Base-by-base conservation (phyloP, 2,329 filamentous ascomycete species). In the Raffaelea deltoideospora region DNA sequence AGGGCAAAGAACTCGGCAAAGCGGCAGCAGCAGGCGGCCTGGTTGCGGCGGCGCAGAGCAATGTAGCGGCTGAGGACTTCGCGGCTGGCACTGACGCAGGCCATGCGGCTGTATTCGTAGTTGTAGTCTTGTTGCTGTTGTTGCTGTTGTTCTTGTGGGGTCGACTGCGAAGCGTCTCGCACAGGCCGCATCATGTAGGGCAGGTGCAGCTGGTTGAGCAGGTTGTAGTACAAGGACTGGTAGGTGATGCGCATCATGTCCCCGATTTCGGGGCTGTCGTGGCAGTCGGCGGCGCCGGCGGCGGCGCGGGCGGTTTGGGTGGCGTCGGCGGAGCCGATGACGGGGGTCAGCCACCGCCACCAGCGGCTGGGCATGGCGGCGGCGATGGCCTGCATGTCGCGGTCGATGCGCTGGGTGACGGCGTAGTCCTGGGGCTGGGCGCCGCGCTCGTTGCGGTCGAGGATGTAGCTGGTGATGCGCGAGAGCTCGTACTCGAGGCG, bases 121-220 rank as follows among this genome's bases (percentile, higher is more conserved):
- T 45, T 37, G 21, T n/a, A 17, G n/a, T n/a, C n/a, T n/a, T n/a
- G n/a, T n/a, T n/a, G n/a, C n/a, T 19, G 51, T 48, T 7, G 51
- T 40, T 35, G 33, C 27, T 37, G 21, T 4, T 21, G 21, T n/a
- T 22, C 31, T 18, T n/a, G 15, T 3, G 13, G 5, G 26, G 27
- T 7, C 3, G 31, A 19, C n/a, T n/a, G n/a, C n/a, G n/a, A n/a
- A n/a, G n/a, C n/a, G n/a, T n/a, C n/a, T n/a, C n/a, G n/a, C n/a
- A n/a, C n/a, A 20, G 33, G 46, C n/a, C 34, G 37, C 9, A 63
- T 41, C 37, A 60, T 49, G 38, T 55, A 60, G 1, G 60, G 60
- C 1, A 62, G 45, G 39, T 63, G 59, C 0, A 63, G 51, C 36
- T 56, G 55, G 32, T 51, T 50, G 3, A 63, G 43, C 8, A 63